phyloP scores from a whole-genome alignment of 441 rosid genomes.

The Aleurites moluccanus region DNA sequence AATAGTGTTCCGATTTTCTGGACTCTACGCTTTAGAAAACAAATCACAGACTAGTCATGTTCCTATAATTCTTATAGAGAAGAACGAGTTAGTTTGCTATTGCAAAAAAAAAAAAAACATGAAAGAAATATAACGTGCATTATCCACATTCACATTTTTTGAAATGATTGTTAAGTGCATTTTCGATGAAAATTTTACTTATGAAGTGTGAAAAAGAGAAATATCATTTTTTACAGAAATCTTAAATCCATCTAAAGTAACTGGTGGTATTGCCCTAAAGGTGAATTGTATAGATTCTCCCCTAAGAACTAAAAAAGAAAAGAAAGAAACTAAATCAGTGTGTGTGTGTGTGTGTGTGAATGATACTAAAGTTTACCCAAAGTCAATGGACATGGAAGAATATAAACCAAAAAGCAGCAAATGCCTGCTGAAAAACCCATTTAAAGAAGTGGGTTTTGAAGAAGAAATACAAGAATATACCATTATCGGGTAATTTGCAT shows the following conservation, averaged over 20 bases:
- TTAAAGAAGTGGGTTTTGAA: conserved; percentile 33
- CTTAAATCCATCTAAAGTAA: background rate
- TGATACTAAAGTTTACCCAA: conserved; percentile 39
- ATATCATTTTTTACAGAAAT: background rate
- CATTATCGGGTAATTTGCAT: too few relatives aligned
- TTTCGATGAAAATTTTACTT: background rate
- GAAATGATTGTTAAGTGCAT: conserved; percentile 6
- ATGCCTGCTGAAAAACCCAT: conserved; percentile 60
- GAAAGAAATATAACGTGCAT: background rate
- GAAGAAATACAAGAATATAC: conserved; percentile 35
- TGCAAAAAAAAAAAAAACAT: background rate
- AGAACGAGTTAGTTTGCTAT: conserved; percentile 5
- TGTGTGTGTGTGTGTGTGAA: background rate
- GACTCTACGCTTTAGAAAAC: conserved; percentile 79
- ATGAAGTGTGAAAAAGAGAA: background rate
- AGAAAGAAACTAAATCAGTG: background rate
- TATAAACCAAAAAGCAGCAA: conserved; percentile 62
- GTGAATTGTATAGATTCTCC: background rate
- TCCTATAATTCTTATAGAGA: conserved; percentile 17
- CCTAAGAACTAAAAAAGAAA: background rate
- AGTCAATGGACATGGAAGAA: conserved; percentile 47
- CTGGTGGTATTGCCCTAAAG: background rate
- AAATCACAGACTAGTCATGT: conserved; percentile 24
- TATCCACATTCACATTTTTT: background rate
- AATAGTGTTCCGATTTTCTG: conserved; percentile 93